Conservation (phyloP, 148 eudicot species). For the Talinum fruticosum region DNA sequence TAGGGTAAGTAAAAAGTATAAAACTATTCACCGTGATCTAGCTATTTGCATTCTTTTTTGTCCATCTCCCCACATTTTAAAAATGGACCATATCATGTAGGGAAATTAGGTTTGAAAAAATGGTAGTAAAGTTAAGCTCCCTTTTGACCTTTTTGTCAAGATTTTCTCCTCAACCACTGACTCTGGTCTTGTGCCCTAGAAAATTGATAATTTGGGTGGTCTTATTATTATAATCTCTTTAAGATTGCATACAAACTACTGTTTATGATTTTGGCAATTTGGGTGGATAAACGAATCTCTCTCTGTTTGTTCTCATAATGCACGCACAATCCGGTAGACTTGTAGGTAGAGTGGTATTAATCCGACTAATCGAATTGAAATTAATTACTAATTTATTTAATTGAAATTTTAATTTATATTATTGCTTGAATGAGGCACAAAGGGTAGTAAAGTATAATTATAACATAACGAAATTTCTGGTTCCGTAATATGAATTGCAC, state of each 20-base stretch:
- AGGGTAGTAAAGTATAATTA: no score
- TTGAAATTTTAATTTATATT: no score
- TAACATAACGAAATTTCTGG: no score
- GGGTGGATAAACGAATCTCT: conserved; percentile 33
- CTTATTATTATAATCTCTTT: background rate
- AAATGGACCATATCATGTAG: background rate
- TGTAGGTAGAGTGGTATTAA: no score
- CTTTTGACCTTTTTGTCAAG: conserved; percentile 15
- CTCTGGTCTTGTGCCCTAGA: background rate
- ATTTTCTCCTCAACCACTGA: conserved; percentile 19
- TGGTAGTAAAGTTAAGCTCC: background rate
- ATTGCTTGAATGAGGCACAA: no score
- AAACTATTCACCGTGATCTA: no score
- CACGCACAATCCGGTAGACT: background rate
- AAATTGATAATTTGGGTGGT: background rate
- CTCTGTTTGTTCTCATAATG: background rate
- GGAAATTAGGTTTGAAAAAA: conserved; percentile 16
- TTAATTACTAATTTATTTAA: no score
- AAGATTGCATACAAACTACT: background rate
- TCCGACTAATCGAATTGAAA: no score
- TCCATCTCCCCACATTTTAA: no score
- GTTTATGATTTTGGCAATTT: background rate
- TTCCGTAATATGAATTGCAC: no score
- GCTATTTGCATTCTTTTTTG: background rate
- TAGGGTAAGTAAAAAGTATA: conserved; percentile 53